phyloP scores from a whole-genome alignment of 768 basidiomycete species.

The Stropharia rugosoannulata region DNA sequence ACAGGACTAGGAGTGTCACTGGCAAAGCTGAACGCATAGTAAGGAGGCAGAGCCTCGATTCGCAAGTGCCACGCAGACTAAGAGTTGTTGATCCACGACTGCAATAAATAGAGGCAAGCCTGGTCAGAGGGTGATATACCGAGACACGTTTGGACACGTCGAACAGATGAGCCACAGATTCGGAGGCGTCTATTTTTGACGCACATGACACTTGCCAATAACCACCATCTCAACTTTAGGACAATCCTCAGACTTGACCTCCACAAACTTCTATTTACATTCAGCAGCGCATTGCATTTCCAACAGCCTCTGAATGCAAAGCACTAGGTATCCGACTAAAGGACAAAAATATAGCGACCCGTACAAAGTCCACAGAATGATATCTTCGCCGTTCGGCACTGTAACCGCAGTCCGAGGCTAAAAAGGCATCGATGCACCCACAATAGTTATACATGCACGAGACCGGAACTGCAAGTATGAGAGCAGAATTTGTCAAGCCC shows the following conservation, averaged over 20 bases:
- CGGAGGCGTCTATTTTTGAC: constrained; percentile 4
- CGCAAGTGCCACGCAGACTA: constrained; percentile 1
- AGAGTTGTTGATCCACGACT: not conserved
- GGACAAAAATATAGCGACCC: too few relatives aligned
- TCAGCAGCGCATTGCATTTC: too few relatives aligned
- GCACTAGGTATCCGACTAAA: too few relatives aligned
- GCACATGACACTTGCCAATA: not conserved
- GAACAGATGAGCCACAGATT: not conserved
- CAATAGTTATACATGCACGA: too few relatives aligned
- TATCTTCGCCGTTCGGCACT: too few relatives aligned
- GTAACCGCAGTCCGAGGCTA: too few relatives aligned
- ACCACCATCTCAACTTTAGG: not conserved
- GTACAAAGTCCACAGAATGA: too few relatives aligned
- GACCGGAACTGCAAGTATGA: too few relatives aligned
- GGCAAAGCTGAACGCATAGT: constrained; percentile 26
- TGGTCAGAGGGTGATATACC: not conserved
- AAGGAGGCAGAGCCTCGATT: not conserved
- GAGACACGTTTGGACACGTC: constrained; percentile 14
- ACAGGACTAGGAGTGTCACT: constrained; percentile 31
- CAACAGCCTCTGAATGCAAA: too few relatives aligned
- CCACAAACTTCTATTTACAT: not conserved
- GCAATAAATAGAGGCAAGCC: constrained; percentile 3
- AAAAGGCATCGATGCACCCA: too few relatives aligned
- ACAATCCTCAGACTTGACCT: not conserved
- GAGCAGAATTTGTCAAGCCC: too few relatives aligned